Base-by-base conservation (phyloP, 2,329 filamentous ascomycete genomes). In the Camillea tinctor region DNA sequence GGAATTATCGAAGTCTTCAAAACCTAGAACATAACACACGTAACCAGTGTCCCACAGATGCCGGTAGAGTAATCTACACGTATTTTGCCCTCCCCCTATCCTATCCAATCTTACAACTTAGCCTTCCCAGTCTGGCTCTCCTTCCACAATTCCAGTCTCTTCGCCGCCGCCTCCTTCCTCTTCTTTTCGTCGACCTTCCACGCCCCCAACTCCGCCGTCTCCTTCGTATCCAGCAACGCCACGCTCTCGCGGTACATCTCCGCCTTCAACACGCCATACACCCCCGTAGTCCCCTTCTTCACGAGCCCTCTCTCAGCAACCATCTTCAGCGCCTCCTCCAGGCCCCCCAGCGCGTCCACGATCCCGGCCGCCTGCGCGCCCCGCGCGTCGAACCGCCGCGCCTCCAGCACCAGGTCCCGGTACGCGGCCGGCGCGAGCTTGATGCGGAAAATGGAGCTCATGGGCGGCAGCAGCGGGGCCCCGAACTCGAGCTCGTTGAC, bases 401-500 rank as follows among this genome's bases (percentile, higher is more conserved):
- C 90, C 73, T 93, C 91, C n/a, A 95, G 82, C 6, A 92, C 84
- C 64, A 94, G 76, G 50, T 79, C 77, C 40, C 89, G 82, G 72
- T 88, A 90, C 0, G 81, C 80, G 1, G 80, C 74, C 8, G 81
- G 73, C 0, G 81, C 68, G 2, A 88, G 73, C 75, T 94, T 95
- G 67, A 88, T 78, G 15, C 90, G 82, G 78, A 95, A 94, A 64
- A 95, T 84, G 54, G 81, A 80, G 57, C 84, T 84, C 90, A 96
- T 93, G 60, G 90, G 81, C 2, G 90, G 82, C 65, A 87, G 84
- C 40, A 95, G 82, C n/a, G 88, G 85, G 1, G 88, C 88, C 55
- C 91, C 91, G 63, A 95, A 89, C 66, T 93, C 87, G 15, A 95
- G 80, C 77, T 95, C 91, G 74, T 94, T 94, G 66, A 95, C 78